phyloP scores from a whole-genome alignment of 1,284 basidiomycete genomes.

The Tremellales sp. region DNA sequence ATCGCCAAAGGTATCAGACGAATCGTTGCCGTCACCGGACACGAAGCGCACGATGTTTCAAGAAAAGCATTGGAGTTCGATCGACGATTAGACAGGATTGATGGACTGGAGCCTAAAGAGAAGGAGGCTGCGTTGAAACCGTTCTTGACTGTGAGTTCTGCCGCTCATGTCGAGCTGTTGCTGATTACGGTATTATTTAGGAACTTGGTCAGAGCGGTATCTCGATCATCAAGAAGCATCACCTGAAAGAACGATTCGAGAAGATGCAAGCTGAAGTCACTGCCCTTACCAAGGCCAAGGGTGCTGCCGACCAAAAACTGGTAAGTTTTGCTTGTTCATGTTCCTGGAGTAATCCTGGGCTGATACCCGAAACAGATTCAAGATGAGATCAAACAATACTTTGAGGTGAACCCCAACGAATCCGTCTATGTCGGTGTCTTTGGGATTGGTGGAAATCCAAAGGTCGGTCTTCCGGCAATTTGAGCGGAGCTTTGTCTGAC shows the following conservation, averaged over 20 bases:
- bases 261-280: constrained; percentile 76
- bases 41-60: constrained; percentile 80
- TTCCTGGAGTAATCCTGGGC: neutral
- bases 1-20: constrained; percentile 98
- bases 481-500: constrained; percentile 63
- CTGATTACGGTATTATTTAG: constrained; percentile 47
- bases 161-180: neutral
- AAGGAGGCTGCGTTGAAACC: constrained; percentile 83
- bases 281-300: constrained; percentile 77
- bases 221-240: constrained; percentile 75
- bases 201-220: constrained; percentile 89
- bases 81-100: constrained; percentile 63
- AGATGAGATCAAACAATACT: constrained; percentile 66
- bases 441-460: constrained; percentile 68
- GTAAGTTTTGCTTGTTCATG: constrained; percentile 51
- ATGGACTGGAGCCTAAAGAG: constrained; percentile 65
- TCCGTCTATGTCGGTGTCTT: constrained; percentile 66
- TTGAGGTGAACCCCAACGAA: constrained; percentile 69
- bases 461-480: constrained; percentile 53
- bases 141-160: constrained; percentile 63
- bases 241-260: constrained; percentile 70
- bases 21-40: constrained; percentile 89
- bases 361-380: constrained; percentile 56
- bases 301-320: constrained; percentile 71
- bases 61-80: constrained; percentile 66